Base-by-base conservation (phyloP, 2,329 filamentous ascomycete species). In the Sodiomyces alkalinus region DNA sequence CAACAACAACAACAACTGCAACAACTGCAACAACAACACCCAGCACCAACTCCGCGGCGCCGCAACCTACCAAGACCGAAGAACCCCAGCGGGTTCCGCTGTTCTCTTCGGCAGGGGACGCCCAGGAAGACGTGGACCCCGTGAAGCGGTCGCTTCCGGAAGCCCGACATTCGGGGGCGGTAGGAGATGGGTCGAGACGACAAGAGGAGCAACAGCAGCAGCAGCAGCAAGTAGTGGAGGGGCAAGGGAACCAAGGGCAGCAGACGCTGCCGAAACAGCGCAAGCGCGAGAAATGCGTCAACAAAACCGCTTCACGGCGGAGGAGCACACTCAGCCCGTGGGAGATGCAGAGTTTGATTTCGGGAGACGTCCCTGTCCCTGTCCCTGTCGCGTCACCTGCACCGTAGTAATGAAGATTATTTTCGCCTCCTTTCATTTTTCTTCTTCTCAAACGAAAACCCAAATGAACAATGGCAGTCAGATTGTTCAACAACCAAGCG, bases 251-350 rank as follows among this genome's bases (percentile, higher is more conserved):
- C 9, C 34, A 34, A 9, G 35, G 41, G 31, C 36, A 43, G 26
- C 44, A 37, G 27, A 30, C 17, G 23, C 28, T 21, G 26, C 44
- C 49, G 26, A 59, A 59, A 47, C n/a, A n/a, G n/a, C 56, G 64
- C 18, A 68, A 67, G 45, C 55, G 63, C 22, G 68, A 58, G 42
- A 58, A 51, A 47, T 64, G 55, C 46, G 60, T 49, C 42, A 72
- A 46, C 48, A 75, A 56, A 55, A 58, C 48, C 7, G 60, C 70
- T 3, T 75, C 65, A 34, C 59, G 78, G 44, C 62, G 80, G 44
- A 65, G 80, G 47, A 83, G 77, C 43, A 86, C 80, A 13, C 55
- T 87, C 18, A 83, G 69, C 41, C 73, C 77, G 3, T 77, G 76
- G 60, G 80, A 87, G 51, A 52, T 86, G 44, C 68, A 80, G 52